phyloP scores from a whole-genome alignment of 2,329 filamentous ascomycete genomes.

The Scortechinia acanthostroma region DNA sequence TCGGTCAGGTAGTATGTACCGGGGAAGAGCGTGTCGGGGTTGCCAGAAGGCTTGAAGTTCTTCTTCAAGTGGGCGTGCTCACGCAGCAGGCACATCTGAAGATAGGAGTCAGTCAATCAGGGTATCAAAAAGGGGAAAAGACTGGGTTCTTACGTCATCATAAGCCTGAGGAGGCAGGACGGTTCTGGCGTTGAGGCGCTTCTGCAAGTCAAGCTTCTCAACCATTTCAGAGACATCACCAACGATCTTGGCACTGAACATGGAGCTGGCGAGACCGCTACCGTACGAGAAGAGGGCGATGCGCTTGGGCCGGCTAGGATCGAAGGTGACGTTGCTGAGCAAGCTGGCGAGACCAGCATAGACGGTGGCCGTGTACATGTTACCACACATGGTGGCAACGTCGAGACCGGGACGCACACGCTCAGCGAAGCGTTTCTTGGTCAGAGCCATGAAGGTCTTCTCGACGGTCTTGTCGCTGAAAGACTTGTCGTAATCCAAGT shows the following conservation, averaged over 20 bases:
- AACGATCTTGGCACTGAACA: constrained; percentile 56
- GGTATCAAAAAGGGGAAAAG: not conserved
- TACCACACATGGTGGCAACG: constrained; percentile 68
- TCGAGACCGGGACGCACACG: constrained; percentile 68
- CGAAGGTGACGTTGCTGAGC: constrained; percentile 55
- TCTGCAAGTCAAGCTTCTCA: constrained; percentile 63
- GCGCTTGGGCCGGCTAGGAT: constrained; percentile 50
- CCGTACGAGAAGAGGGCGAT: constrained; percentile 61
- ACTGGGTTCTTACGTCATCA: too few species aligned
- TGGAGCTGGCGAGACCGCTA: constrained; percentile 66
- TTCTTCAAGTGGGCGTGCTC: constrained; percentile 81
- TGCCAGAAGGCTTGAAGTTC: constrained; percentile 66
- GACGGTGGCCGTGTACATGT: constrained; percentile 57
- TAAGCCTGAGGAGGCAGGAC: constrained; percentile 66
- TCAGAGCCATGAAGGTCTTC: constrained; percentile 78
- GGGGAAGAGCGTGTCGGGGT: constrained; percentile 53
- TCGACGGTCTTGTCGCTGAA: constrained; percentile 75
- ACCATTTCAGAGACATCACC: constrained; percentile 64
- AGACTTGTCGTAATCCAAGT: constrained; percentile 74
- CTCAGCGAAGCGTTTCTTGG: constrained; percentile 78
- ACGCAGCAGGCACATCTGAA: constrained; percentile 75
- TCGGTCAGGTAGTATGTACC: constrained; percentile 74
- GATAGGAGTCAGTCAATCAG: constrained; percentile 30
- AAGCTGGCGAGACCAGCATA: constrained; percentile 46
- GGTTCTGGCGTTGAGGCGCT: constrained; percentile 58